Evolutionary conservation across 2,329 filamentous ascomycete species (phyloP).

Genomic region (Penicillium verrucosum): DNA sequence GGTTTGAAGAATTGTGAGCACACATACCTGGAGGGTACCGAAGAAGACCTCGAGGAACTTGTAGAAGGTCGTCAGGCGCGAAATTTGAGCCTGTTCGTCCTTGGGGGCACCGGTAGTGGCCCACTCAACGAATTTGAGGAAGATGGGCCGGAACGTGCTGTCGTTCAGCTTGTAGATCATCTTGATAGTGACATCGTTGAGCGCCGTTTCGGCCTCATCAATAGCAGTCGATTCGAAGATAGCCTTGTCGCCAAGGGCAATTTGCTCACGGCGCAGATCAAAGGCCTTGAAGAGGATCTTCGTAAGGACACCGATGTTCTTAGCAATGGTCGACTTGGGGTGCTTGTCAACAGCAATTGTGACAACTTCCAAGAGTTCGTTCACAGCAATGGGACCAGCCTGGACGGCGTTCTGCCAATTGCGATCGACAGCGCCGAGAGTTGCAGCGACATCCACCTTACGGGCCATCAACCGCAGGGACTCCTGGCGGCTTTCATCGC

Average conservation of each 20-base stretch:
- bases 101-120: constrained; percentile 60
- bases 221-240: constrained; percentile 49
- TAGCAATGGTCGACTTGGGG: constrained; percentile 72
- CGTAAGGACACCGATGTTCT: constrained; percentile 68
- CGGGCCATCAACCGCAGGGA: constrained; percentile 73
- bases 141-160: constrained; percentile 85
- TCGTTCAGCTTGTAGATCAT: constrained; percentile 98
- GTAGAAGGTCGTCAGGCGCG: constrained; percentile 74
- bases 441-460: constrained; percentile 71
- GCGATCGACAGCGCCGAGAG: constrained; percentile 68
- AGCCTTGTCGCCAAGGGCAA: constrained; percentile 26
- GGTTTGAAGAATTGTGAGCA: background rate
- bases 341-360: constrained; percentile 71
- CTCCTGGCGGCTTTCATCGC: constrained; percentile 62
- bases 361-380: constrained; percentile 68
- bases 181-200: constrained; percentile 72
- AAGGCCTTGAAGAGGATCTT: constrained; percentile 56
- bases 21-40: constrained; percentile 66
- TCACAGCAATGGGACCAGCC: constrained; percentile 61
- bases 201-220: constrained; percentile 58
- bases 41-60: constrained; percentile 79
- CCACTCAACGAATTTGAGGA: constrained; percentile 83
- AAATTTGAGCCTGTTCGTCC: constrained; percentile 55
- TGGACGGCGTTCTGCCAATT: constrained; percentile 67
- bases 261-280: constrained; percentile 45